A percentile compares a stretch with the other conserved stretches of the same genome.
These are phyloP conservation scores for Gossypium gossypioides DNA, from an alignment of 441 rosid species.

Conservation along the genomic window DNA sequence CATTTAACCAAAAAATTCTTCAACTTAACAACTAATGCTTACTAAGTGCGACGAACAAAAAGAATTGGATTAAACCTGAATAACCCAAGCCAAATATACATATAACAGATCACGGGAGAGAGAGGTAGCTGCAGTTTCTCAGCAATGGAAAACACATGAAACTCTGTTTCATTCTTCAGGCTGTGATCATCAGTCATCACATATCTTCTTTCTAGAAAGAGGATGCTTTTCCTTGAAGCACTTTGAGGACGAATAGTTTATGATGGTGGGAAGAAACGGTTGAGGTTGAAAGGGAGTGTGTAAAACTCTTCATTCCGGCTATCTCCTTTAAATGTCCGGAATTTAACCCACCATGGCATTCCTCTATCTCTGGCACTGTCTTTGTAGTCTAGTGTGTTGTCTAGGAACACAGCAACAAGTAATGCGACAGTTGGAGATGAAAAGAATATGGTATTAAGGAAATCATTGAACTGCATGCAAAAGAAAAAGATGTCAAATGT, in stretches of 20 bases:
- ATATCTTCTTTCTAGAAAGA: conserved; percentile 22
- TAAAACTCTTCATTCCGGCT: conserved; percentile 91
- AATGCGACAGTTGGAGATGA: conserved; percentile 88
- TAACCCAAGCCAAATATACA: conserved; percentile 15
- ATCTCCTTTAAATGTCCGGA: conserved; percentile 90
- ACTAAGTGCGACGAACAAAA: neutral
- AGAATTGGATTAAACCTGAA: conserved; percentile 23
- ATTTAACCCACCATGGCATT: conserved; percentile 97
- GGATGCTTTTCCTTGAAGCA: conserved; percentile 26
- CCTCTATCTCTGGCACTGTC: conserved; percentile 88
- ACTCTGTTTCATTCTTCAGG: conserved; percentile 5
- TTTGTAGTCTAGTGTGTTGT: conserved; percentile 89
- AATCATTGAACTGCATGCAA: conserved; percentile 77
- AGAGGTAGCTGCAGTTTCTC: conserved; percentile 22
- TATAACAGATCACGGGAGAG: neutral
- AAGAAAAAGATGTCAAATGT: neutral
- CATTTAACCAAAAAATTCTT: neutral
- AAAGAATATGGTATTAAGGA: conserved; percentile 86
- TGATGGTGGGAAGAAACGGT: conserved; percentile 98
- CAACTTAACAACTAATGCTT: neutral
- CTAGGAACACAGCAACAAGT: conserved; percentile 74
- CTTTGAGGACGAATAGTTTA: conserved; percentile 19
- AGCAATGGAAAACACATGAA: conserved; percentile 8
- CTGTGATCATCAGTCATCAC: neutral
- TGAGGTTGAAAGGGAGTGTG: conserved; percentile 88